A percentile compares a stretch with the other conserved stretches of the same genome.
Evolutionary conservation across 1,284 basidiomycete genomes (phyloP).

Genomic region (Sporisorium reilianum): DNA sequence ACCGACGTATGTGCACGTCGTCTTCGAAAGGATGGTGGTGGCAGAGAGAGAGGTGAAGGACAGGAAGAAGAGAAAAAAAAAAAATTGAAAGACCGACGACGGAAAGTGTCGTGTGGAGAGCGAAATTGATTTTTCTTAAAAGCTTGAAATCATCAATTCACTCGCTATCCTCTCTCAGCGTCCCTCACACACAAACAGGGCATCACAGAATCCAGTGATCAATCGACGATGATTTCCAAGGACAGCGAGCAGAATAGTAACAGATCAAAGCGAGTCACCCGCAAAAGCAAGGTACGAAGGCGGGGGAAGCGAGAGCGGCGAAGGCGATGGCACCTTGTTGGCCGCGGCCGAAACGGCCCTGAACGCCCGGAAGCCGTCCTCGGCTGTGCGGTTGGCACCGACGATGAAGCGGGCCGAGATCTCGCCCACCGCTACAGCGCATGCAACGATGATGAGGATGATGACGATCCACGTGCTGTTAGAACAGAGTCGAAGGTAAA

Average conservation of each 20-base stretch:
- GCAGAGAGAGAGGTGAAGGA: no score
- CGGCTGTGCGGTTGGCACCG: constrained; percentile 38
- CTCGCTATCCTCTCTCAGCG: background rate
- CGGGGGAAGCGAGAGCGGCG: background rate
- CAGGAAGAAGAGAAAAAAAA: background rate
- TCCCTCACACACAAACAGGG: background rate
- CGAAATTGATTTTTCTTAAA: background rate
- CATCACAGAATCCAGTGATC: background rate
- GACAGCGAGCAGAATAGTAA: background rate
- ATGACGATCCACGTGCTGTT: constrained; percentile 87
- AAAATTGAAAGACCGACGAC: constrained; percentile 4
- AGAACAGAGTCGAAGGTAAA: no score
- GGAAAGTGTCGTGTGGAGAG: constrained; percentile 1
- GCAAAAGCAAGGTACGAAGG: constrained; percentile 13
- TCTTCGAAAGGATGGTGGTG: background rate
- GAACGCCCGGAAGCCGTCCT: constrained; percentile 23
- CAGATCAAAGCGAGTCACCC: constrained; percentile 15
- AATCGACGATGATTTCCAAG: background rate
- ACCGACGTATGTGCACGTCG: no score
- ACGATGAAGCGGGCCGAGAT: constrained; percentile 84
- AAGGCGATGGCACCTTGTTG: background rate
- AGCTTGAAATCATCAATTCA: background rate
- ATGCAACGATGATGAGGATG: constrained; percentile 89
- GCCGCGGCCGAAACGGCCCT: background rate
- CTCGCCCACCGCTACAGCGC: constrained; percentile 87